Evolutionary conservation across 1,139 yeast species (phyloP), one percentile per base, ranked within the genome.

Genomic region (Scheffersomyces stambukii): DNA sequence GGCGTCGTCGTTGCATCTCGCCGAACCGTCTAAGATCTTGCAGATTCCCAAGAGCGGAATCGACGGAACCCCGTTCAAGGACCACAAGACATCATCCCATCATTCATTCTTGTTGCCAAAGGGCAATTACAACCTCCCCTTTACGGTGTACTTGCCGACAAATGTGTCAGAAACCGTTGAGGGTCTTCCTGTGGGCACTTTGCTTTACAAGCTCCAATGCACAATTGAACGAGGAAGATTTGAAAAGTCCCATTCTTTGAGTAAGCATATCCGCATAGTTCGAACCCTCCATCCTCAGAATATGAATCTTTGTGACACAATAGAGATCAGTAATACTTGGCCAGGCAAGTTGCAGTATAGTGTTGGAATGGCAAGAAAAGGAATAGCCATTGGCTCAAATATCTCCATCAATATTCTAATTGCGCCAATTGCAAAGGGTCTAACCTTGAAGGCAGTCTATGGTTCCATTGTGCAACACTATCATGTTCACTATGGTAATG

Each of bases 111-210:
- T 68, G 9, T 55, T 81, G 17, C 80, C 80, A 0, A 64, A 68
- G 33, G 89, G 89, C 0, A 78, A 79, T 45, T 81, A 81, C 45
- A 75, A 73, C 38, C 50, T 81, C 21, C 89, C 89, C 0, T 81
- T 81, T 48, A 55, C 52, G 21, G 61, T 72, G 5, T 54, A 57
- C 11, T 50, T 81, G 8, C 88, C 89, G 0, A 70, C 78, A 3
- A 73, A 73, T 40, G 50, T 75, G 1, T 71, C 81, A 2, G 89
- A 80, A 40, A 75, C 88, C 0, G 70, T 81, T 0, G 89, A 81
- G 50, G 85, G 86, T 0, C 53, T 80, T 28, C 33, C 63, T 27
- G 66, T 74, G 23, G 84, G 80, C 1, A 67, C 73, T 6, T 50
- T 80, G 4, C 52, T 76, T 8, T 81, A 81, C 50, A 65, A 66